Percentiles rank a stretch among this genome's conserved stretches.
Evolutionary conservation across 345 rosid species (phyloP).

Genomic region (Garcia nutans): DNA sequence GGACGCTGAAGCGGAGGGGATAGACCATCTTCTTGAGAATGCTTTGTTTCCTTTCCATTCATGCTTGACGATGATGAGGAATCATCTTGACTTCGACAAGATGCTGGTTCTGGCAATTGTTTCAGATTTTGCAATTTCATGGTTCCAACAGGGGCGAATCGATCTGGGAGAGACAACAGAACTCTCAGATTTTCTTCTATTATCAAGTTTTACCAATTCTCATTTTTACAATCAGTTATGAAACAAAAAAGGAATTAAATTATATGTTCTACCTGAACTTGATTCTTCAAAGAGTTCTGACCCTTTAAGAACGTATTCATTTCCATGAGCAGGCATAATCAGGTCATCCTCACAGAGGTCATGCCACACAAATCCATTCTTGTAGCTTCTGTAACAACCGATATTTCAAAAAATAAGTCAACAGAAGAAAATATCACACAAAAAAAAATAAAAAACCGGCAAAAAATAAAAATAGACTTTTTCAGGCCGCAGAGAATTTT

Average conservation of each 20-base stretch:
- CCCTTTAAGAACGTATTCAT: slow-evolving; percentile 92
- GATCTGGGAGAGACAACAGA: slow-evolving; percentile 14
- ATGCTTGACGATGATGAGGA: slow-evolving; percentile 75
- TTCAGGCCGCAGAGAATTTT: background rate
- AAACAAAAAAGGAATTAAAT: background rate
- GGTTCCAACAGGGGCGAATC: slow-evolving; percentile 13
- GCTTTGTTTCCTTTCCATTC: slow-evolving; percentile 63
- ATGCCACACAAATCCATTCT: slow-evolving; percentile 98
- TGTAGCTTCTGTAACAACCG: slow-evolving; percentile 70
- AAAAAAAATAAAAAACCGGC: background rate
- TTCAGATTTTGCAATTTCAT: slow-evolving; percentile 26
- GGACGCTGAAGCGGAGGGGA: slow-evolving; percentile 63
- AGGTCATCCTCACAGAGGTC: slow-evolving; percentile 83
- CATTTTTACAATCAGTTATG: background rate
- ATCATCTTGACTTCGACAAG: slow-evolving; percentile 77
- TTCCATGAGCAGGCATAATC: slow-evolving; percentile 83
- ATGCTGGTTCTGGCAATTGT: slow-evolving; percentile 65
- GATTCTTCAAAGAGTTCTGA: slow-evolving; percentile 82
- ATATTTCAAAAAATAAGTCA: background rate
- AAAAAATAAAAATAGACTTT: background rate
- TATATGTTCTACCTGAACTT: slow-evolving; percentile 46
- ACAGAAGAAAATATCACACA: background rate
- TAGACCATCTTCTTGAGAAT: slow-evolving; percentile 74
- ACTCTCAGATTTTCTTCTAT: background rate
- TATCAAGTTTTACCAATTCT: background rate